Percentiles rank a stretch among this genome's conserved stretches.
Conservation (phyloP, 495 filamentous ascomycete genomes). For the Talaromyces adpressus region DNA sequence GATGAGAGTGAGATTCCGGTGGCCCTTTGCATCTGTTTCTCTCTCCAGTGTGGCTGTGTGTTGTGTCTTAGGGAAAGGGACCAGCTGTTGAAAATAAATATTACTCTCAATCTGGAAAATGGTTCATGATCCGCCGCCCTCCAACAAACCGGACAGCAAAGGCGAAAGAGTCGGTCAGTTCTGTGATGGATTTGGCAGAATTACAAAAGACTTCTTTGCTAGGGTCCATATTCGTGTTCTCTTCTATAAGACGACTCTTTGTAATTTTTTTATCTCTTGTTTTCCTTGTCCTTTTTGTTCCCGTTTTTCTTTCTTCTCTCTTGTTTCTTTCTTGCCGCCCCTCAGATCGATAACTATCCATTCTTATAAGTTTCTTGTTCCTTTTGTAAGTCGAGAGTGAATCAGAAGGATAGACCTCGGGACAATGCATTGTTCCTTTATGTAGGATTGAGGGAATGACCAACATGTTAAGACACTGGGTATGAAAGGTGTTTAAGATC, state of each 20-base stretch:
- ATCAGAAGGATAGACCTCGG: no score
- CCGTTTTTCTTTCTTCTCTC: neutral
- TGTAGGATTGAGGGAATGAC: neutral
- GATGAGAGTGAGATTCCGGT: conserved; percentile 21
- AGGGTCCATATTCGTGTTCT: conserved; percentile 4
- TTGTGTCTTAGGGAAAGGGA: neutral
- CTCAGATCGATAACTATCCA: conserved; percentile 1
- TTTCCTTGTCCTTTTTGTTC: neutral
- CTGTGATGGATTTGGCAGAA: conserved; percentile 3
- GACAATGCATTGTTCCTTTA: neutral
- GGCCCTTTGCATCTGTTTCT: neutral
- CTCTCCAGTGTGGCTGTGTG: neutral
- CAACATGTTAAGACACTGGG: neutral
- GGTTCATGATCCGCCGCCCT: neutral
- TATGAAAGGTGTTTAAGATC: neutral
- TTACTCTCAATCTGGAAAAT: conserved; percentile 4
- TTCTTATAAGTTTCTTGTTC: neutral
- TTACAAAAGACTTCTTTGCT: conserved; percentile 1
- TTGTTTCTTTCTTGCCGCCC: neutral
- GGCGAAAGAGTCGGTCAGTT: neutral
- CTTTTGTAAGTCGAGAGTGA: no score
- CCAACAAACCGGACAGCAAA: neutral
- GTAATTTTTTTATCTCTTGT: conserved; percentile 3
- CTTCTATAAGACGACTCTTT: conserved; percentile 1
- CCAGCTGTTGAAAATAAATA: conserved; percentile 5